These are phyloP conservation scores for Immersiporthe knoxdaviesiana DNA, from an alignment of 2,329 filamentous ascomycete genomes.

Conservation along the genomic window DNA sequence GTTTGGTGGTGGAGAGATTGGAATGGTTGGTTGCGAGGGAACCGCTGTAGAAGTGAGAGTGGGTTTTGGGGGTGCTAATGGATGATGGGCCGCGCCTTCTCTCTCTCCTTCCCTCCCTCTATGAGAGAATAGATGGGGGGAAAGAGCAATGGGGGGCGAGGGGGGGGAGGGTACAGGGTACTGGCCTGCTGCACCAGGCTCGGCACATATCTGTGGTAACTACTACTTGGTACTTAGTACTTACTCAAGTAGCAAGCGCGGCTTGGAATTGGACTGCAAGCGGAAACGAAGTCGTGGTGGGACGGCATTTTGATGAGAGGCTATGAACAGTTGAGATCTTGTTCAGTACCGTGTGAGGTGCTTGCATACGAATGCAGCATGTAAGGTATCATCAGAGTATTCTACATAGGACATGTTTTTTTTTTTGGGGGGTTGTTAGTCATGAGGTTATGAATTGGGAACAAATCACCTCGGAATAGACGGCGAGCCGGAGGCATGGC, in stretches of 20 bases:
- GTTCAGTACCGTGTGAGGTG: neutral
- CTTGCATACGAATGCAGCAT: neutral
- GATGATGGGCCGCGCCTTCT: neutral
- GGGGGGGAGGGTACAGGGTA: neutral
- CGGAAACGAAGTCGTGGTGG: conserved; percentile 3
- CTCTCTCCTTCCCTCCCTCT: neutral
- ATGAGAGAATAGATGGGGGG: neutral
- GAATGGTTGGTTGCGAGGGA: conserved; percentile 18
- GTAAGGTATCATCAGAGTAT: neutral
- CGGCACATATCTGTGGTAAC: neutral
- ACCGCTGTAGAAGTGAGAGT: conserved; percentile 1
- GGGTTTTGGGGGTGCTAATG: neutral
- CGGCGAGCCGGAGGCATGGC: neutral
- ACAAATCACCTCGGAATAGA: neutral
- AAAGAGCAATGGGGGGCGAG: neutral
- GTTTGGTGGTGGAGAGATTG: conserved; percentile 13
- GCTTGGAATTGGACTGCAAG: neutral
- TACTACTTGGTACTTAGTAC: too few species aligned
- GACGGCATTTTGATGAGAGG: neutral
- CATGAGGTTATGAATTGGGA: too few species aligned
- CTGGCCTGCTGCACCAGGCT: neutral
- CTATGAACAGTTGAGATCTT: neutral
- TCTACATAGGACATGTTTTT: too few species aligned
- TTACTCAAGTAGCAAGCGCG: conserved; percentile 5
- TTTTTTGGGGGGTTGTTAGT: too few species aligned